Evolutionary conservation across 2,329 filamentous ascomycete genomes (phyloP).

Genomic region (Exophiala calicioides): DNA sequence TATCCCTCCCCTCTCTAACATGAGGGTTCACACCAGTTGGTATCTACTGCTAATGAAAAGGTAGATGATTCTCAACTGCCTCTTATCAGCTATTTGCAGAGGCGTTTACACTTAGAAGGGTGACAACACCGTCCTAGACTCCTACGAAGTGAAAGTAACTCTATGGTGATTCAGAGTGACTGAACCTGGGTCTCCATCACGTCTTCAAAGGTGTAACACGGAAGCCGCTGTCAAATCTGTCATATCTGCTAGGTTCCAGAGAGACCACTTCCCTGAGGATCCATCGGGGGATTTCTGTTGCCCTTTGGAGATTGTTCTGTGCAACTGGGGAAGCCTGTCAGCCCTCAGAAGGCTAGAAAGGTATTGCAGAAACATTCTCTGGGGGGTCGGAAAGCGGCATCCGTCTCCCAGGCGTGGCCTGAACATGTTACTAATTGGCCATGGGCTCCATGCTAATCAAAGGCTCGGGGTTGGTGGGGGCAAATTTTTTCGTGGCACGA

Average conservation of each 20-base stretch:
- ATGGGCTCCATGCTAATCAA: too few species aligned
- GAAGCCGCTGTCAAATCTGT: conserved; percentile 30
- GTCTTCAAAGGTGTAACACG: conserved; percentile 9
- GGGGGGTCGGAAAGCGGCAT: conserved; percentile 7
- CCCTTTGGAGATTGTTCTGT: conserved; percentile 12
- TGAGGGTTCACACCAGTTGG: too few species aligned
- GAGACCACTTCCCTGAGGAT: conserved; percentile 9
- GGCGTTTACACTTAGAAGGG: too few species aligned
- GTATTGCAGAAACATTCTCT: neutral
- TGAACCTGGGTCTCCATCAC: too few species aligned
- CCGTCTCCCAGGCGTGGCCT: conserved; percentile 11
- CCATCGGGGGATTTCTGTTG: conserved; percentile 15
- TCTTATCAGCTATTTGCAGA: too few species aligned
- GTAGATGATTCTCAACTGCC: too few species aligned
- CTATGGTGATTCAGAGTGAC: too few species aligned
- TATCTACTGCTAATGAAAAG: too few species aligned
- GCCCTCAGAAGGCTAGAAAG: neutral
- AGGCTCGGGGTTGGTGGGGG: conserved; percentile 5
- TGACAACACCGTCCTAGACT: too few species aligned
- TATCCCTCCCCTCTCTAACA: neutral
- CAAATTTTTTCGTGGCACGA: neutral
- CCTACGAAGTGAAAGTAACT: too few species aligned
- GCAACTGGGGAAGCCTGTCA: conserved; percentile 6
- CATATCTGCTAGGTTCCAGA: conserved; percentile 28
- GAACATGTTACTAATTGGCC: conserved; percentile 4